Evolutionary conservation across 768 basidiomycete genomes (phyloP).

Genomic region (Coprinopsis marcescibilis): DNA sequence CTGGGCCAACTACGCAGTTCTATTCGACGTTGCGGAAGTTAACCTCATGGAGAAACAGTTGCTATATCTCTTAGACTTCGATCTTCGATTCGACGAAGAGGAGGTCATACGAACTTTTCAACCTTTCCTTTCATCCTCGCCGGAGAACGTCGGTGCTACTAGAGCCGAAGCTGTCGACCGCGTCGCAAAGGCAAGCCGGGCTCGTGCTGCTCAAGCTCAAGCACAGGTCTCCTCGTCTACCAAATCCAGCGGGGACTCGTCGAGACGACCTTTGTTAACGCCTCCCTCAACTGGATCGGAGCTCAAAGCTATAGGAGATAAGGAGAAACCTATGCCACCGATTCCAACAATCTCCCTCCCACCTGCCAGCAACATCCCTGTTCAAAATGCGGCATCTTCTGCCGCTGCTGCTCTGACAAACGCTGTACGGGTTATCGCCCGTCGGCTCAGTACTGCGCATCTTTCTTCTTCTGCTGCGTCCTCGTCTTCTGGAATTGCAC

Average conservation of each 20-base stretch:
- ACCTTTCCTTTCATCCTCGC: slow-evolving; percentile 48
- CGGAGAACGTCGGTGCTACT: slow-evolving; percentile 25
- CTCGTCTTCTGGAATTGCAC: slow-evolving; percentile 18
- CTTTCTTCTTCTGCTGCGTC: slow-evolving; percentile 26
- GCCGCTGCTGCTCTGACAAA: slow-evolving; percentile 33
- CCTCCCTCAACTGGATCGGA: neutral
- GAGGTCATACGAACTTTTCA: slow-evolving; percentile 71
- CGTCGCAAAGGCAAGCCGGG: slow-evolving; percentile 46
- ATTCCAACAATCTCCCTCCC: neutral
- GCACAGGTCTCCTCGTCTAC: slow-evolving; percentile 11
- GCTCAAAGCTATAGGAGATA: neutral
- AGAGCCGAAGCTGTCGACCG: slow-evolving; percentile 47
- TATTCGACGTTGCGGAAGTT: slow-evolving; percentile 76
- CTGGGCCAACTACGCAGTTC: slow-evolving; percentile 74
- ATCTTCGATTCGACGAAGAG: slow-evolving; percentile 82
- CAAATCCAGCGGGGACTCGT: slow-evolving; percentile 18
- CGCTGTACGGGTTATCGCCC: slow-evolving; percentile 54
- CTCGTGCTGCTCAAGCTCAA: slow-evolving; percentile 38
- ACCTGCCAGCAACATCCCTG: neutral
- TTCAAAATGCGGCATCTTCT: slow-evolving; percentile 10
- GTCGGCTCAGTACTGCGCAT: slow-evolving; percentile 45
- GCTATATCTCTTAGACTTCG: slow-evolving; percentile 85
- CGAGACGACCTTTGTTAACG: slow-evolving; percentile 4
- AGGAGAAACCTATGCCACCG: neutral
- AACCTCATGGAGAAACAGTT: slow-evolving; percentile 98